Evolutionary conservation across 331 rosid species (phyloP).

Genomic region (Arachis monticola): DNA sequence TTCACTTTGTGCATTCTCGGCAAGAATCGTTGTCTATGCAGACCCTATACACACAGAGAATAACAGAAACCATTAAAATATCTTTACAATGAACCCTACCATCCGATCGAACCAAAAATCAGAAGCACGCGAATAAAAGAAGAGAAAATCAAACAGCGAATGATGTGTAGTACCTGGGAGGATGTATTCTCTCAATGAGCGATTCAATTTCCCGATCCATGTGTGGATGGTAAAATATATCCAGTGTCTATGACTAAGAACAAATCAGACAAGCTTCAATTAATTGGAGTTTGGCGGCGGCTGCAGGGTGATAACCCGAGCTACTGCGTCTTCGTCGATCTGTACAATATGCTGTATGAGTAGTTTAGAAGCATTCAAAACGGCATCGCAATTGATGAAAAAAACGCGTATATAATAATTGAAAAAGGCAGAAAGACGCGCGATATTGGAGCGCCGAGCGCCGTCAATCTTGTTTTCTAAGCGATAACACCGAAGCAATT

Average conservation of each 20-base stretch:
- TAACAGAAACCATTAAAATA: neutral
- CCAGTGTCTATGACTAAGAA: constrained; percentile 50
- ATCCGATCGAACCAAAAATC: neutral
- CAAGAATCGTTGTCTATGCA: constrained; percentile 81
- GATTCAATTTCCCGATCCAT: constrained; percentile 71
- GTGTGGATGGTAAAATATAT: constrained; percentile 58
- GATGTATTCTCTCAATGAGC: constrained; percentile 81
- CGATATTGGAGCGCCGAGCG: constrained; percentile 19
- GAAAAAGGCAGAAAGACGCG: neutral
- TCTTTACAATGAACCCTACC: neutral
- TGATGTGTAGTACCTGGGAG: constrained; percentile 65
- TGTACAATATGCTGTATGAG: constrained; percentile 27
- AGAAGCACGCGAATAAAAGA: neutral
- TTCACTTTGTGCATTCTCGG: constrained; percentile 75
- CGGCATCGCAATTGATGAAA: constrained; percentile 4
- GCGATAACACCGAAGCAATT: constrained; percentile 9
- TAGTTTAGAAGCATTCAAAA: constrained; percentile 36
- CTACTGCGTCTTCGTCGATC: constrained; percentile 4
- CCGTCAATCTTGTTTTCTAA: constrained; percentile 37
- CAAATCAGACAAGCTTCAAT: neutral
- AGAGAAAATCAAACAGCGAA: neutral
- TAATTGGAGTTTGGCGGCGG: neutral
- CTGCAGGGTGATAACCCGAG: neutral
- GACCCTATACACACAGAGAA: constrained; percentile 58
- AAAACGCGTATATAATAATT: neutral